These are phyloP conservation scores for Colletotrichum aenigma DNA, from an alignment of 2,329 filamentous ascomycete genomes.

Conservation along the genomic window DNA sequence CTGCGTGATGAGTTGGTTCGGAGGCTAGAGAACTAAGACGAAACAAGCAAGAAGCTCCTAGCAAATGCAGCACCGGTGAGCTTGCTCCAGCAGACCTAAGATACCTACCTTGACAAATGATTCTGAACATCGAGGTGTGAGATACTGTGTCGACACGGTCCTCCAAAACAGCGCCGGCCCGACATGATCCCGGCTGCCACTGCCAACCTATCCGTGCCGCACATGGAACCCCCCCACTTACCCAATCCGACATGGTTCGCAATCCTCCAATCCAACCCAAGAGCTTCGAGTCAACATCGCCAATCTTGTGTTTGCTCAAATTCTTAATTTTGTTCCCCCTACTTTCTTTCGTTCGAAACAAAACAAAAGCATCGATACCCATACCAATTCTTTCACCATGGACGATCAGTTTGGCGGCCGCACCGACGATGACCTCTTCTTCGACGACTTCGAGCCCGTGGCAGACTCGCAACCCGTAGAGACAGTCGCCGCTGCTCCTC, in stretches of 20 bases:
- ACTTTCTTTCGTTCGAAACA: not conserved
- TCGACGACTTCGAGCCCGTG: conserved; percentile 63
- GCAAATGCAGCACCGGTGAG: not conserved
- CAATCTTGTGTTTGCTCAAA: not conserved
- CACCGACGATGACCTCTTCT: conserved; percentile 67
- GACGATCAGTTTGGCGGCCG: conserved; percentile 66
- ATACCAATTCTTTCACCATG: conserved; percentile 39
- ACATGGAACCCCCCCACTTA: conserved; percentile 1
- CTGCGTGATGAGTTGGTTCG: conserved; percentile 39
- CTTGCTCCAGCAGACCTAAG: not conserved
- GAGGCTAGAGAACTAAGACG: conserved; percentile 27
- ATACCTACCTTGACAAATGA: not conserved
- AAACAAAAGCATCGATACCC: not conserved
- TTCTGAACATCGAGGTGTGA: not conserved
- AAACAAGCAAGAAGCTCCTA: no score
- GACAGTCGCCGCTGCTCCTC: not conserved
- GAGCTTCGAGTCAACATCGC: conserved; percentile 1
- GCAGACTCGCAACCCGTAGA: not conserved
- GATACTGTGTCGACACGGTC: not conserved
- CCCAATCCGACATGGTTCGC: conserved; percentile 10
- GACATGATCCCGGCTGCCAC: not conserved
- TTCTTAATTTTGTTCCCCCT: not conserved
- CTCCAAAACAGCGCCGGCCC: not conserved
- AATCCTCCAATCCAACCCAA: not conserved
- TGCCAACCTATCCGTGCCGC: not conserved